Base-by-base conservation (phyloP, 2,329 filamentous ascomycete species). In the Colletotrichum gloeosporioides region DNA sequence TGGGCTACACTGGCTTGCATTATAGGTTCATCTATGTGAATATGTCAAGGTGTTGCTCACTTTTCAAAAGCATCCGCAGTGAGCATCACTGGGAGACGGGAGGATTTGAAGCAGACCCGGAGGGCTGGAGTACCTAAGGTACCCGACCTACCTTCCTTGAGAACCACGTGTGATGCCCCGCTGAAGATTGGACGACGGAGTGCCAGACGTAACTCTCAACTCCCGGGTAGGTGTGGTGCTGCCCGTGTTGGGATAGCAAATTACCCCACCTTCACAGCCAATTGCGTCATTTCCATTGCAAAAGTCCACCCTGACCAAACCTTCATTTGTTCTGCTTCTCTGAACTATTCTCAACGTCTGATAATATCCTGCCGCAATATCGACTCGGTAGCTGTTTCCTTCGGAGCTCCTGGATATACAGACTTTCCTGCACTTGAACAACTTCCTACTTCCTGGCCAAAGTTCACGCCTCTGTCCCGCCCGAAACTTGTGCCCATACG, bases 241-340 rank as follows among this genome's bases (percentile, higher is more conserved):
- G 44, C 44, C n/a, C 44, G 44, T 53, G 44, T 13, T 22, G n/a
- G n/a, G 44, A 36, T 25, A 53, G 53, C 18, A 44, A 7, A 67
- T 64, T 44, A 73, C 73, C 73, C 73, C 73, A 68, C 73, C 39
- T 31, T 10, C 36, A 63, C 27, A 62, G 57, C 63, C 63, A 68
- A 64, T 73, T 73, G 73, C 73, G 73, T 73, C 73, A 76, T 73
- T 64, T 76, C 39, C 29, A 63, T 62, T 22, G 25, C 25, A 71
- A 57, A 65, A 65, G 27, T 27, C 32, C 10, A 27, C 53, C 18
- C 10, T 63, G 13, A 32, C 34, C 32, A 22, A n/a, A 62, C 29
- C 59, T 32, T 22, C 12, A 12, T 31, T 29, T 15, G n/a, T 32
- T 18, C 29, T 27, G 22, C 25, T 9, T 29, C 15, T 59, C 55